Percentiles rank a stretch among this genome's conserved stretches.
These are phyloP conservation scores for Madurella fahalii DNA, from an alignment of 2,329 filamentous ascomycete species.

Conservation along the genomic window DNA sequence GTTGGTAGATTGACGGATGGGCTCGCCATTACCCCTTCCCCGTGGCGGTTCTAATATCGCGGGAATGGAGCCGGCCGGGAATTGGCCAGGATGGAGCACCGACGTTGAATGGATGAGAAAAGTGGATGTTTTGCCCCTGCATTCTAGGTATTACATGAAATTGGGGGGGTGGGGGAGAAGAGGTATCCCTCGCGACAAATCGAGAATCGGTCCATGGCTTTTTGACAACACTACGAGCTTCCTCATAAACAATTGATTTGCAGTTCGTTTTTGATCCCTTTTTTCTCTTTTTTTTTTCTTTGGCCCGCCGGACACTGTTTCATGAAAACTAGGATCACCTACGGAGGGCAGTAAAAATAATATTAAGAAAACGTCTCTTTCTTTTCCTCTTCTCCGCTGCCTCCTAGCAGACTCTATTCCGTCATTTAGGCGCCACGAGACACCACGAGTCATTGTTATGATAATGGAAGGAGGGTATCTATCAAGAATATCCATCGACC, in stretches of 20 bases:
- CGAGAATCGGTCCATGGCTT: not conserved
- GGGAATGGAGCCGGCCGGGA: not conserved
- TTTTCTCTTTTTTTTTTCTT: not conserved
- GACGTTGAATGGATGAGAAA: not conserved
- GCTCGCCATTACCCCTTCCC: too few species aligned
- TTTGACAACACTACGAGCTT: not conserved
- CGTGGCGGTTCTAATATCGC: too few species aligned
- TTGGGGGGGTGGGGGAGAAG: not conserved
- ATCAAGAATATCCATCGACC: too few species aligned
- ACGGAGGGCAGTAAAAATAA: too few species aligned
- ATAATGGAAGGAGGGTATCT: too few species aligned
- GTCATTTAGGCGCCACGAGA: too few species aligned
- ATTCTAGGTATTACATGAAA: not conserved
- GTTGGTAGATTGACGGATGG: slow-evolving; percentile 2
- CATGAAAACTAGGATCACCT: too few species aligned
- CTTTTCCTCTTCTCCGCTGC: too few species aligned
- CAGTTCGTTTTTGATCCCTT: not conserved
- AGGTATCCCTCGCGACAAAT: not conserved
- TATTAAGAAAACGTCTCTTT: too few species aligned
- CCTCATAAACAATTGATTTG: not conserved
- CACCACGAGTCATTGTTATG: too few species aligned
- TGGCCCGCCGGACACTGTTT: not conserved
- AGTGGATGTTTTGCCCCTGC: not conserved
- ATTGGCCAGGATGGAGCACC: not conserved
- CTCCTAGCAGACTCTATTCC: too few species aligned